phyloP scores from a whole-genome alignment of 495 filamentous ascomycete species.

The Penicillium desertorum region DNA sequence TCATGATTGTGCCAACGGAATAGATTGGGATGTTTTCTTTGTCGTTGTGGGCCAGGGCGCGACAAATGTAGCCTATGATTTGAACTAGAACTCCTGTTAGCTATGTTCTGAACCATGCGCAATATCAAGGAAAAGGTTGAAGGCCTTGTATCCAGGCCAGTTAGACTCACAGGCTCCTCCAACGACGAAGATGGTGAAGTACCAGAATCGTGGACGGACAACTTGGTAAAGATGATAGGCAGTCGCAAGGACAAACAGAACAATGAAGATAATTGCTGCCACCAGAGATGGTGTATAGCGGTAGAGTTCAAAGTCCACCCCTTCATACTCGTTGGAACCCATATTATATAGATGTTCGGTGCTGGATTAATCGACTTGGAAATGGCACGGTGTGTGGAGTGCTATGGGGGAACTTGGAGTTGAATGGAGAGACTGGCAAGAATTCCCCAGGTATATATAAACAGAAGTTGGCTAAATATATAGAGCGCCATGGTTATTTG shows the following conservation, averaged over 20 bases:
- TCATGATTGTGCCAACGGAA: conserved; percentile 31
- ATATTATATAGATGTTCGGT: neutral
- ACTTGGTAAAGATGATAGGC: conserved; percentile 25
- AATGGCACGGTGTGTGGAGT: neutral
- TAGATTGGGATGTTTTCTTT: conserved; percentile 19
- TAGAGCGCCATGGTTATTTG: too few species aligned
- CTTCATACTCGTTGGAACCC: neutral
- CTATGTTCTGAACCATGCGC: neutral
- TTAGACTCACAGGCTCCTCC: conserved; percentile 54
- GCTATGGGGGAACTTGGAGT: neutral
- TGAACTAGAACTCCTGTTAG: conserved; percentile 41
- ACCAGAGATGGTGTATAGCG: conserved; percentile 14
- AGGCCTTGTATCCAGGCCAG: neutral
- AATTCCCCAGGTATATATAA: too few species aligned
- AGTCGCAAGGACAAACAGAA: conserved; percentile 25
- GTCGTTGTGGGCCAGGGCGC: conserved; percentile 32
- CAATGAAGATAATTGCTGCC: conserved; percentile 10
- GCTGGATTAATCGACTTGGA: neutral
- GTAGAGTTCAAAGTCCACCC: conserved; percentile 9
- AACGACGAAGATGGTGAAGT: conserved; percentile 58
- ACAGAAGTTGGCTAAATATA: too few species aligned
- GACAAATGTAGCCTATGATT: conserved; percentile 53
- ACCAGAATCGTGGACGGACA: conserved; percentile 53
- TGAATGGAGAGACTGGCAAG: neutral
- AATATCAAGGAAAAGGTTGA: neutral